Evolutionary conservation across 1,139 yeast species (phyloP), one percentile per base, ranked within the genome.

Genomic region (Suhomyces ambrosiae): DNA sequence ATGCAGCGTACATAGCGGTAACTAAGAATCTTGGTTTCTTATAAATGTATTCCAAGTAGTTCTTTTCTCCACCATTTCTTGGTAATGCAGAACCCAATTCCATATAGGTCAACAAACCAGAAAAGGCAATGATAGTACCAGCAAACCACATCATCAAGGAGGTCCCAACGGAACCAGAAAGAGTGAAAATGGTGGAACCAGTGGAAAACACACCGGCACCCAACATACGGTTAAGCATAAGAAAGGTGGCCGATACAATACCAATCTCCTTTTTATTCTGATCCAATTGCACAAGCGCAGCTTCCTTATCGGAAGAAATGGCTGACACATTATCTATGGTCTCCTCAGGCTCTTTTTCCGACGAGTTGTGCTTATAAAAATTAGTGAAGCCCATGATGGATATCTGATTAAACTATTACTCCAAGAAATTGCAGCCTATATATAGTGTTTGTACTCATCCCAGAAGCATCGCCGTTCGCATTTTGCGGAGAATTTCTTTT

Each of bases 181-280:
- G 68, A 3, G 68, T 57, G 52, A 74, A 84, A 44, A 87, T 85
- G 13, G 87, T 80, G n/a, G 92, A 80, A 3, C 94, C 88, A 4
- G 90, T 84, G 27, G 92, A 82, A 59, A 87, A 87, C 36, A 87
- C 85, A 58, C 95, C 96, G 7, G 95, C 86, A 47, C 96, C 96
- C 49, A 87, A 73, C 82, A 86, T 86, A 59, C 95, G 72, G 58
- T 86, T 86, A 52, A 86, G 71, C 58, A 85, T 81, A 37, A 86
- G 66, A 53, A 82, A 82, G 18, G 81, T 71, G 33, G 88, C 86
- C 3, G 88, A 81, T n/a, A 77, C 42, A 24, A 76, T 59, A n/a
- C 92, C 90, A 37, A 84, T 71, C 41, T 73, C 74, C 55, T 77
- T 77, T 38, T 63, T 66, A 54, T 79, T 79, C 47, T 68, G 64